Percentiles rank a stretch among this genome's conserved stretches.
phyloP scores from a whole-genome alignment of 2,329 filamentous ascomycete genomes.

The Septoria petroselini region DNA sequence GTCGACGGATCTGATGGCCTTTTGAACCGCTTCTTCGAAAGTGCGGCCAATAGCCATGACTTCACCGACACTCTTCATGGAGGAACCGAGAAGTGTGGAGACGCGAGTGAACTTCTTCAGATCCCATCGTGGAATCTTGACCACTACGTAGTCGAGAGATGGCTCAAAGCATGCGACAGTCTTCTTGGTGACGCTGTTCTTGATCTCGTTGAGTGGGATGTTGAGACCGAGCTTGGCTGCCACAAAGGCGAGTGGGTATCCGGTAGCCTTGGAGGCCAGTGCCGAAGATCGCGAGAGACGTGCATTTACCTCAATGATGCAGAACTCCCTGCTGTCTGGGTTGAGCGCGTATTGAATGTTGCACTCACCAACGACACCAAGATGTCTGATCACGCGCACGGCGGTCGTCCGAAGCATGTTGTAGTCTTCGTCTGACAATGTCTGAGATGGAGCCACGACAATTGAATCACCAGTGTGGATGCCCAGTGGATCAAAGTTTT shows the following conservation, averaged over 20 bases:
- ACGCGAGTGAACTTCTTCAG: constrained; percentile 98
- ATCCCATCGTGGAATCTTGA: constrained; percentile 99
- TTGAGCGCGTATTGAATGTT: constrained; percentile 99
- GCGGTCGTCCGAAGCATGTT: constrained; percentile 98
- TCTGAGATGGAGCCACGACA: constrained; percentile 95
- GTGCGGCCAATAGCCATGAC: constrained; percentile 97
- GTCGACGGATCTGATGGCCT: constrained; percentile 92
- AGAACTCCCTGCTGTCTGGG: constrained; percentile 92
- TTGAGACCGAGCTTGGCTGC: constrained; percentile 93
- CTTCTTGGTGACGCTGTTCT: constrained; percentile 90
- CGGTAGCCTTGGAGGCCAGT: constrained; percentile 92
- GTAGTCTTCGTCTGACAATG: constrained; percentile 94
- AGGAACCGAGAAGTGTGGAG: constrained; percentile 90
- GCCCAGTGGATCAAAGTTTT: constrained; percentile 97
- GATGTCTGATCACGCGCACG: constrained; percentile 93
- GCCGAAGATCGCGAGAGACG: constrained; percentile 93
- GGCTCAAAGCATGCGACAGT: constrained; percentile 98
- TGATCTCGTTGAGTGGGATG: constrained; percentile 93
- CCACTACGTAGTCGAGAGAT: constrained; percentile 94
- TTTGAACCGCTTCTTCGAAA: constrained; percentile 98
- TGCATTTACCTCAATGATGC: constrained; percentile 98
- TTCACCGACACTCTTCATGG: constrained; percentile 99
- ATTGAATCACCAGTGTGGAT: constrained; percentile 99
- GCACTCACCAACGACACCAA: constrained; percentile 96
- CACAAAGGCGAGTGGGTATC: constrained; percentile 93